Conservation (phyloP, 148 eudicot genomes). For the Cornus controversa region DNA sequence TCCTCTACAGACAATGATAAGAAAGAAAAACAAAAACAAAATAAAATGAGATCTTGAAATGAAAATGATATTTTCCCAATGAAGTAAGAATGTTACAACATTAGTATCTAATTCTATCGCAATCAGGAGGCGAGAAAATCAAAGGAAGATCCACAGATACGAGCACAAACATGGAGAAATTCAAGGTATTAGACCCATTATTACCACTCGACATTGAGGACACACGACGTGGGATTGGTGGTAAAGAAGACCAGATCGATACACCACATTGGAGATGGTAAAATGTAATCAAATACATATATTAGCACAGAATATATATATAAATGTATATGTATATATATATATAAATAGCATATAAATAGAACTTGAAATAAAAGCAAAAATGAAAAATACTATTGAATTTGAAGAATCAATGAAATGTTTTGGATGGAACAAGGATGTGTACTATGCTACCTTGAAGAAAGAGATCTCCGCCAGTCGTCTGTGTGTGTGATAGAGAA, state of each 20-base stretch:
- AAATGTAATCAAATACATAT: background rate
- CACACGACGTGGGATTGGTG: background rate
- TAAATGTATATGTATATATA: background rate
- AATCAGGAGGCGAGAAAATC: background rate
- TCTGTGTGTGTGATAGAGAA: background rate
- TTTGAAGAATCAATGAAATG: conserved; percentile 2
- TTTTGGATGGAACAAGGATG: background rate
- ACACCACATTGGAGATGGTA: background rate
- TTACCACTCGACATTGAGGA: background rate
- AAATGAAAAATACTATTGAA: background rate
- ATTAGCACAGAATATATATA: background rate
- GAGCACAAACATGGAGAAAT: background rate
- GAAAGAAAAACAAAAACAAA: background rate
- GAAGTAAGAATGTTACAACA: background rate
- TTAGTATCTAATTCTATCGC: background rate
- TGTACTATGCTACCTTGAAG: background rate
- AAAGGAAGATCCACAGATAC: background rate
- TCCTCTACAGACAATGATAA: background rate
- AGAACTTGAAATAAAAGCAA: conserved; percentile 1
- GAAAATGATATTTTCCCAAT: background rate
- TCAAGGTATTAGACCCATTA: background rate
- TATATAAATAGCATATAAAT: conserved; percentile 2
- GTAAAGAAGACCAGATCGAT: conserved; percentile 9
- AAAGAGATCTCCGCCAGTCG: conserved; percentile 22
- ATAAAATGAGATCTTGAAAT: background rate